phyloP scores from a whole-genome alignment of 2,329 filamentous ascomycete genomes.

The Botrytis deweyae region DNA sequence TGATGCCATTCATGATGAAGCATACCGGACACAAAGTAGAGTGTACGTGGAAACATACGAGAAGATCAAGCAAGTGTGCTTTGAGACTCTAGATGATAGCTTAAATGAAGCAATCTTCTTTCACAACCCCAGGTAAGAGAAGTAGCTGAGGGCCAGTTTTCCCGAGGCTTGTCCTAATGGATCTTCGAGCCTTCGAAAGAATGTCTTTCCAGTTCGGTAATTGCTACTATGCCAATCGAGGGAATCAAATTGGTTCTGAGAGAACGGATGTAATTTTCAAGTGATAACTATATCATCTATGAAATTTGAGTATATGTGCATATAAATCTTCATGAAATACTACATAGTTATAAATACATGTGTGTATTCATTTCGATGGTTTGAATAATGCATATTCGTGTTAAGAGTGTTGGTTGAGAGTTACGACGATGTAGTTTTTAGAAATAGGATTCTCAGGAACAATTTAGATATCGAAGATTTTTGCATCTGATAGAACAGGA shows the following conservation, averaged over 20 bases:
- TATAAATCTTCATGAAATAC: neutral
- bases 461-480: neutral
- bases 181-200: neutral
- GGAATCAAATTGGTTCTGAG: neutral
- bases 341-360: too few relatives aligned
- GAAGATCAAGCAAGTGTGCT: neutral
- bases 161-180: neutral
- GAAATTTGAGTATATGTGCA: rapidly evolving
- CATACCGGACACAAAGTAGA: neutral
- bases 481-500: neutral
- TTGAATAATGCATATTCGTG: neutral
- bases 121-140: neutral
- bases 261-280: neutral
- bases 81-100: neutral
- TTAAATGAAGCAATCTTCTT: neutral
- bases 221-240: neutral
- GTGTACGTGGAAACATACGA: neutral
- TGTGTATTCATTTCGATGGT: neutral
- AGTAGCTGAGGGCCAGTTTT: neutral
- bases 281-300: neutral
- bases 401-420: neutral
- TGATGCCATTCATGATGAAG: neutral
- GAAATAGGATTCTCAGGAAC: neutral
- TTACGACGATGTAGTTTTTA: neutral
- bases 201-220: neutral